Base-by-base conservation (phyloP, 345 rosid species). In the Chamaenerion angustifolium region DNA sequence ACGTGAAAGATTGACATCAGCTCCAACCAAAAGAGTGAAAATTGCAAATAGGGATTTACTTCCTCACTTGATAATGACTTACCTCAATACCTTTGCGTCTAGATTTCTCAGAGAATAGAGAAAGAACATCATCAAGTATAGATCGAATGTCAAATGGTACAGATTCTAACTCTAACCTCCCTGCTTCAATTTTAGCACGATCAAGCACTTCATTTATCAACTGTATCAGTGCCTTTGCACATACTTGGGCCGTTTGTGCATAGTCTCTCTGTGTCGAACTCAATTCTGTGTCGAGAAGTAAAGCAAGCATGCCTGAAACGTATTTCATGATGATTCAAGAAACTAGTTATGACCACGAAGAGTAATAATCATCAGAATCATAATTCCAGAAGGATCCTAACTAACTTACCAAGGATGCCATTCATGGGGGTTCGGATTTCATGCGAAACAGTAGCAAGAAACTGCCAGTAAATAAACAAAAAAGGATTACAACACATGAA, bases 381-480 rank as follows among this genome's bases (percentile, higher is more conserved):
- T 31, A 23, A 23, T 2, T 23, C 2, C 27, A 23, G n/a, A n/a
- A n/a, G n/a, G n/a, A n/a, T n/a, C n/a, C n/a, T n/a, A n/a, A 2
- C 37, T 31, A 31, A 31, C 37, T 11, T 78, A 83, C 98, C 98
- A 11, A 92, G 96, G 61, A 92, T 80, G 53, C 98, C 98, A 72
- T 92, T 92, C 98, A 92, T 92, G 3, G 98, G 98, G 51, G 98
- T 92, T 56, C 98, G 80, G 18, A 92, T 92, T 69, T 92, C 98
- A 56, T 92, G 98, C 49, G 98, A 92, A 49, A 92, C 98, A 0
- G 98, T 92, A 23, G 98, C 98, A 49, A 92, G 82, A 76, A 92
- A 92, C 93, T 83, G 82, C 43, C 56, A 66, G 40, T 45, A 67
- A 71, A 19, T 65, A 47, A 19, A 18, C 49, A 27, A 51, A 37